Evolutionary conservation across 495 filamentous ascomycete species (phyloP).

Genomic region (Wilcoxina mikolae): DNA sequence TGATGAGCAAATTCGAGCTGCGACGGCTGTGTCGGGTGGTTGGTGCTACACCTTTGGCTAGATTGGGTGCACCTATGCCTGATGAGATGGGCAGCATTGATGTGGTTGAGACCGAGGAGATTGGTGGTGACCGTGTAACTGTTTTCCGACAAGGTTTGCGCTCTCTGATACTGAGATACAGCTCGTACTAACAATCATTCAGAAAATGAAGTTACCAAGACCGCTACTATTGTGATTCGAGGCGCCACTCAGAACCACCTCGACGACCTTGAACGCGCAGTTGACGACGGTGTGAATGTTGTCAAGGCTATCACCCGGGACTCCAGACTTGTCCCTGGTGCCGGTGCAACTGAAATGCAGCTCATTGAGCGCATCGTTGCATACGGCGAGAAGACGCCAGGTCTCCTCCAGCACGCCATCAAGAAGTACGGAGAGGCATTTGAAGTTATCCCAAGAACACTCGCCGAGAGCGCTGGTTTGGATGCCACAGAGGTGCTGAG

Average conservation of each 20-base stretch:
- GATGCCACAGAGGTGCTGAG: constrained; percentile 92
- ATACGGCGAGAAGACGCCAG: constrained; percentile 79
- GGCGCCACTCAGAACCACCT: constrained; percentile 96
- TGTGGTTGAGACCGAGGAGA: constrained; percentile 92
- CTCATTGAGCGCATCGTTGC: constrained; percentile 80
- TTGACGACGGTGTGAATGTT: constrained; percentile 97
- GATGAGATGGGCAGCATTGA: constrained; percentile 97
- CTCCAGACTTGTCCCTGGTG: constrained; percentile 77
- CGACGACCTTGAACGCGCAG: constrained; percentile 91
- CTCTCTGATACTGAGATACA: neutral
- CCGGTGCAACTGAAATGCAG: constrained; percentile 91
- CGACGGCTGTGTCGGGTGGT: constrained; percentile 88
- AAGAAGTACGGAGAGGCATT: constrained; percentile 96
- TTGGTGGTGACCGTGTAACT: constrained; percentile 95
- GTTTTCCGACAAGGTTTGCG: constrained; percentile 70
- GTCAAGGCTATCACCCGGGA: constrained; percentile 97
- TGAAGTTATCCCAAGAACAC: constrained; percentile 82
- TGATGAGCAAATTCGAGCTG: constrained; percentile 96
- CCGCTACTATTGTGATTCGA: constrained; percentile 85
- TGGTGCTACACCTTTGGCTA: constrained; percentile 84
- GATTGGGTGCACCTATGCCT: constrained; percentile 95
- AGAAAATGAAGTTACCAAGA: constrained; percentile 79
- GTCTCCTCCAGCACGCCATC: constrained; percentile 85
- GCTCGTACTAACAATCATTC: constrained; percentile 7
- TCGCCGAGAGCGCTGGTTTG: constrained; percentile 86